Evolutionary conservation across 192 early-diverging fungal species (phyloP).

Genomic region (Rhizoclosmatium sp.): DNA sequence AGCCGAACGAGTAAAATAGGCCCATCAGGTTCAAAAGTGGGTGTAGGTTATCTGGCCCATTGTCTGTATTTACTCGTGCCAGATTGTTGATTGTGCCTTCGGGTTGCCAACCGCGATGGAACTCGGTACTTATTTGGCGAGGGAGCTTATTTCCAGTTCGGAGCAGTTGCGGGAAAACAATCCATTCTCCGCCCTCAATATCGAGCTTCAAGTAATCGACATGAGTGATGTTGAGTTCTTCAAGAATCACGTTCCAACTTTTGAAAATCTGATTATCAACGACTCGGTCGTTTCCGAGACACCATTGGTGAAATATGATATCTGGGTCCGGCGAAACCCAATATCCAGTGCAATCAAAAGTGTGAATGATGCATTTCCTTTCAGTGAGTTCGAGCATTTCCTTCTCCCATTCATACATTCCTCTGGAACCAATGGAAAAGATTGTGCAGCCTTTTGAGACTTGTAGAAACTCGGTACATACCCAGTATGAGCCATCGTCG

Average conservation of each 20-base stretch:
- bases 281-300: background rate
- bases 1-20: background rate
- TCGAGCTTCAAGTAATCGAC: constrained; percentile 2
- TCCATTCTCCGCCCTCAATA: constrained; percentile 14
- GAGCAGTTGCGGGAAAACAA: constrained; percentile 4
- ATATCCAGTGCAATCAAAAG: constrained; percentile 1
- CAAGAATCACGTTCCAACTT: background rate
- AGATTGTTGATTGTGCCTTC: background rate
- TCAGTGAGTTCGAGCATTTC: constrained; percentile 3
- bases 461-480: background rate
- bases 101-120: background rate
- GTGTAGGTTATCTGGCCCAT: background rate
- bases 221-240: background rate
- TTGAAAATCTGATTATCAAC: background rate
- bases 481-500: constrained; percentile 4
- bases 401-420: background rate
- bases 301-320: background rate
- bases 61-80: background rate
- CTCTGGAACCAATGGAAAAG: background rate
- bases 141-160: background rate
- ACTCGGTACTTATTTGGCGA: constrained; percentile 1
- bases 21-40: background rate
- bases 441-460: background rate
- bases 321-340: background rate
- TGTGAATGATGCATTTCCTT: constrained; percentile 5